Evolutionary conservation across 139 green algal species (phyloP).

Genomic region (Coccomyxa sp.): DNA sequence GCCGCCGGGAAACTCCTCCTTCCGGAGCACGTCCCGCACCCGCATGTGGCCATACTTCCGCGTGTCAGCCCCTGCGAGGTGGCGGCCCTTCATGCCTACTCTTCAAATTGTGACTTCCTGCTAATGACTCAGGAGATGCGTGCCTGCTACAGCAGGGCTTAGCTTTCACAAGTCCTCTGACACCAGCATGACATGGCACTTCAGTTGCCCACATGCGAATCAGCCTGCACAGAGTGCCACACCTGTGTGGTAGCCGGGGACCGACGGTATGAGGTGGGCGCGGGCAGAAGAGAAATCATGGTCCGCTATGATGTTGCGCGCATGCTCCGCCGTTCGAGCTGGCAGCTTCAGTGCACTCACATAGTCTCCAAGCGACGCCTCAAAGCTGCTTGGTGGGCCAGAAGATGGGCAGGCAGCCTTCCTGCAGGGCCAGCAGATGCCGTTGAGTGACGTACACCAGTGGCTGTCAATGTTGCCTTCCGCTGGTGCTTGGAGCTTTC

Average conservation of each 20-base stretch:
- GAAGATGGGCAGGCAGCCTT: no score
- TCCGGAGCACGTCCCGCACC: constrained; percentile 43
- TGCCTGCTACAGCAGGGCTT: not conserved
- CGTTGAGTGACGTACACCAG: no score
- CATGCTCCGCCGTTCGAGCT: not conserved
- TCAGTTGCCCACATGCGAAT: not conserved
- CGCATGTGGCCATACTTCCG: constrained; percentile 63
- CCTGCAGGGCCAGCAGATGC: no score
- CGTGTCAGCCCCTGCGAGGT: constrained; percentile 19
- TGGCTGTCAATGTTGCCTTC: no score
- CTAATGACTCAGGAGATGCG: no score
- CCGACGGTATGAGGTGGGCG: constrained; percentile 46
- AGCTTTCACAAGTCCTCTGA: not conserved
- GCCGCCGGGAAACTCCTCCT: constrained; percentile 26
- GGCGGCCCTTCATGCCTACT: no score
- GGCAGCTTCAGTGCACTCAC: constrained; percentile 50
- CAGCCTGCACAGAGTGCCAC: not conserved
- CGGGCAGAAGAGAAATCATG: constrained; percentile 67
- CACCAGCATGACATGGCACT: not conserved
- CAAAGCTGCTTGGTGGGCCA: no score
- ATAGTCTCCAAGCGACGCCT: constrained; percentile 32
- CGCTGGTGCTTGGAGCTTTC: no score
- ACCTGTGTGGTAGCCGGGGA: constrained; percentile 50
- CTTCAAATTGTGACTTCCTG: no score
- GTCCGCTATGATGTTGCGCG: constrained; percentile 5